Percentiles rank a stretch among this genome's conserved stretches.
These are phyloP conservation scores for Corrigiola litoralis DNA, from an alignment of 179 eudicot genomes.

Conservation along the genomic window DNA sequence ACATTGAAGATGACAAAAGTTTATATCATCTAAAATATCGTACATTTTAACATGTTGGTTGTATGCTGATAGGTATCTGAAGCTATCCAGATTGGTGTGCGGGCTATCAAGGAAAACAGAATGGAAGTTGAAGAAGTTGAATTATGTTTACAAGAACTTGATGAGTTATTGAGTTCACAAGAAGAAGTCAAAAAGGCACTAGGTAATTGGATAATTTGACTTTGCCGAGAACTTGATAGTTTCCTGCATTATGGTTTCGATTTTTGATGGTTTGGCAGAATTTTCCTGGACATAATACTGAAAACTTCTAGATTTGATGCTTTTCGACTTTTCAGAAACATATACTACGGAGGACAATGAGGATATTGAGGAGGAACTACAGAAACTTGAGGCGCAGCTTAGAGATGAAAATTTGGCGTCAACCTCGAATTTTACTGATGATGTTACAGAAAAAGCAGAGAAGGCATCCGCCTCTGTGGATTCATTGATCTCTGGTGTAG, in stretches of 20 bases:
- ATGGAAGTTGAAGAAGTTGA: constrained; percentile 60
- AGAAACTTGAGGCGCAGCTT: constrained; percentile 50
- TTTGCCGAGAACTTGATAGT: neutral
- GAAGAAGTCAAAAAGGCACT: constrained; percentile 47
- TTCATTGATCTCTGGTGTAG: constrained; percentile 44
- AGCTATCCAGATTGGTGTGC: constrained; percentile 68
- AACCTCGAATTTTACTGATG: constrained; percentile 17
- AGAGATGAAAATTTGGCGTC: constrained; percentile 25
- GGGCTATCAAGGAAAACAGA: constrained; percentile 59
- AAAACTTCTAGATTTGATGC: neutral
- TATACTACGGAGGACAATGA: constrained; percentile 49
- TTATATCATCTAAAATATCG: neutral
- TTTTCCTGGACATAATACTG: neutral
- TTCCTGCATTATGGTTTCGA: neutral
- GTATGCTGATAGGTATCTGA: constrained; percentile 58
- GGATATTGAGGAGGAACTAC: constrained; percentile 68
- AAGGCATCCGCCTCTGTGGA: constrained; percentile 31
- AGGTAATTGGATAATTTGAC: constrained; percentile 35
- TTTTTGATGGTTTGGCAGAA: neutral
- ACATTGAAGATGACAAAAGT: neutral
- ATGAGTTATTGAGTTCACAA: constrained; percentile 51
- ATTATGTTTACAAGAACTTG: constrained; percentile 58
- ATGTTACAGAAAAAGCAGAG: constrained; percentile 13
- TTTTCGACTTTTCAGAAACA: constrained; percentile 32
- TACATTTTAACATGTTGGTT: neutral